A percentile compares a stretch with the other conserved stretches of the same genome.
phyloP scores from a whole-genome alignment of 768 basidiomycete genomes.

The Coprinopsis sp. region DNA sequence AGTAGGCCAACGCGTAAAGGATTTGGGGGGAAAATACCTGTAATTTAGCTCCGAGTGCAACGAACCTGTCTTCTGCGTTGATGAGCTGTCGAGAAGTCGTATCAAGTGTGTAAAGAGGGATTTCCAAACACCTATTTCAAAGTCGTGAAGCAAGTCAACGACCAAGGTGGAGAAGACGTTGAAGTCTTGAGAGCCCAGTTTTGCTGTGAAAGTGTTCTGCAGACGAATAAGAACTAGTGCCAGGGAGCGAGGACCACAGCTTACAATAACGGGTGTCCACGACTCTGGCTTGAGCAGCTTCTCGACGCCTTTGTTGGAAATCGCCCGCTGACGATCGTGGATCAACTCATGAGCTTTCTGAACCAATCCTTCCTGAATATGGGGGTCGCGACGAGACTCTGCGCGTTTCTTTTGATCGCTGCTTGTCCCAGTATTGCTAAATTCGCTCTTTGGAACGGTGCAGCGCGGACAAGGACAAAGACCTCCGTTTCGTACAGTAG shows the following conservation, averaged over 20 bases:
- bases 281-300: not conserved
- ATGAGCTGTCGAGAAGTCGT: conserved; percentile 24
- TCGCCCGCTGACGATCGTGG: not conserved
- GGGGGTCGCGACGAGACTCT: not conserved
- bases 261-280: not conserved
- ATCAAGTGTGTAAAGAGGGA: conserved; percentile 32
- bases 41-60: conserved; percentile 12
- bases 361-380: not conserved
- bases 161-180: conserved; percentile 26
- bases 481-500: conserved; percentile 16
- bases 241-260: not conserved
- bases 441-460: conserved; percentile 6
- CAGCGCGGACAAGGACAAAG: conserved; percentile 18
- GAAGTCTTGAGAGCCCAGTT: conserved; percentile 14
- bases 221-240: not conserved
- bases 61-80: conserved; percentile 9
- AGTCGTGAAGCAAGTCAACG: conserved; percentile 35
- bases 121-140: conserved; percentile 38
- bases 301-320: not conserved
- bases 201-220: conserved; percentile 30
- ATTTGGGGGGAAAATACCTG: not conserved
- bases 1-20: not conserved
- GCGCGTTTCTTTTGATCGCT: not conserved
- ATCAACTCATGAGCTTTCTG: not conserved
- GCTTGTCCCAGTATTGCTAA: conserved; percentile 9